Conservation (phyloP, 169 alveolate species). For the Plasmodium blacklocki region DNA sequence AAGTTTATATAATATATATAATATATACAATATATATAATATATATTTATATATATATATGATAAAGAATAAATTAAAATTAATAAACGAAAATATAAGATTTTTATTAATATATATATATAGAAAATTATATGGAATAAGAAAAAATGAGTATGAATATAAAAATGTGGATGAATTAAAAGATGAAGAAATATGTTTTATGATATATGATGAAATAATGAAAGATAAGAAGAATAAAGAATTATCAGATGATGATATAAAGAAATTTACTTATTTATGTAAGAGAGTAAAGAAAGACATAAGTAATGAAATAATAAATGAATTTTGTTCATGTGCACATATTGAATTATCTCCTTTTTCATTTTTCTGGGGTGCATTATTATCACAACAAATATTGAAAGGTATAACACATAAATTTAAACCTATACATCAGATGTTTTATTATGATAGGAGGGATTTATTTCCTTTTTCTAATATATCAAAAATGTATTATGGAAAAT, state of each 20-base stretch:
- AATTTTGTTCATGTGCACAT: conserved; percentile 55
- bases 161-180: neutral
- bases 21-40: too few relatives aligned
- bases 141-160: too few relatives aligned
- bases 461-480: conserved; percentile 54
- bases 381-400: conserved; percentile 65
- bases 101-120: too few relatives aligned
- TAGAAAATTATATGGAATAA: too few relatives aligned
- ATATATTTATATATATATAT: too few relatives aligned
- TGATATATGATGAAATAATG: conserved; percentile 62
- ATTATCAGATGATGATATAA: conserved; percentile 8
- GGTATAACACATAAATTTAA: conserved; percentile 43
- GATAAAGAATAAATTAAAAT: too few relatives aligned
- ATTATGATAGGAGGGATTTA: conserved; percentile 54
- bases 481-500: conserved; percentile 47
- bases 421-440: conserved; percentile 60
- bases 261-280: conserved; percentile 36
- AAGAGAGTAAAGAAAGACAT: conserved; percentile 53
- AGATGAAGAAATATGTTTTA: conserved; percentile 65
- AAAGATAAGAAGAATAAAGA: conserved; percentile 20
- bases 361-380: conserved; percentile 38
- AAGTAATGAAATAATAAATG: conserved; percentile 26
- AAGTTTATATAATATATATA: too few relatives aligned
- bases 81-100: too few relatives aligned
- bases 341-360: conserved; percentile 71